Evolutionary conservation across 768 basidiomycete genomes (phyloP).

Genomic region (Postia placenta): DNA sequence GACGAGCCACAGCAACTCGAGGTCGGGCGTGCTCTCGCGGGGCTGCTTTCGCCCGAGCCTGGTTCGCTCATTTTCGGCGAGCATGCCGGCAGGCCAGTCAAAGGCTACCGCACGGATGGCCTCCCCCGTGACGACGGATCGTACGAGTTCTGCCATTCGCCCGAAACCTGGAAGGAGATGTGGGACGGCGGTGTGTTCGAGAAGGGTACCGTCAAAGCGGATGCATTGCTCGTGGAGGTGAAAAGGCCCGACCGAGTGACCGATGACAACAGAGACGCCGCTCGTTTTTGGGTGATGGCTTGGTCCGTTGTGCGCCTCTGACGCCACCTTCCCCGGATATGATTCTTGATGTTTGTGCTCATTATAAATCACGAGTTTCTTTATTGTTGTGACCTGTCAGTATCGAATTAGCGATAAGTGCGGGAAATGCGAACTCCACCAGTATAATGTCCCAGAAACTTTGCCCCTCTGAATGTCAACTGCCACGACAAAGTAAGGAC

Average conservation of each 20-base stretch:
- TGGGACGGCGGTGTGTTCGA: slow-evolving; percentile 33
- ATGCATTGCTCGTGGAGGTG: slow-evolving; percentile 7
- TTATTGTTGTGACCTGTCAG: too few relatives aligned
- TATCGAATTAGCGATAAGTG: too few relatives aligned
- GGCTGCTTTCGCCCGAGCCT: slow-evolving; percentile 34
- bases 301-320: too few relatives aligned
- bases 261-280: neutral
- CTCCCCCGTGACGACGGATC: slow-evolving; percentile 1
- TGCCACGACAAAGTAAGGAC: too few relatives aligned
- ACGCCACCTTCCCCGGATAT: too few relatives aligned
- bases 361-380: too few relatives aligned
- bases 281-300: neutral
- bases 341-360: too few relatives aligned
- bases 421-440: too few relatives aligned
- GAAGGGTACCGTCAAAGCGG: slow-evolving; percentile 27
- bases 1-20: slow-evolving; percentile 32
- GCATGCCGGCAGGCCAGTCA: slow-evolving; percentile 30
- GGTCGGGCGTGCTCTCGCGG: slow-evolving; percentile 37
- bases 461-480: too few relatives aligned
- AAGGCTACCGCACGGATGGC: slow-evolving; percentile 14
- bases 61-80: slow-evolving; percentile 43
- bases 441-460: too few relatives aligned
- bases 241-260: neutral
- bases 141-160: slow-evolving; percentile 27
- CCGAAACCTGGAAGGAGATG: slow-evolving; percentile 29